phyloP scores from a whole-genome alignment of 1,284 basidiomycete genomes.

The Hypsizygus ulmarius region DNA sequence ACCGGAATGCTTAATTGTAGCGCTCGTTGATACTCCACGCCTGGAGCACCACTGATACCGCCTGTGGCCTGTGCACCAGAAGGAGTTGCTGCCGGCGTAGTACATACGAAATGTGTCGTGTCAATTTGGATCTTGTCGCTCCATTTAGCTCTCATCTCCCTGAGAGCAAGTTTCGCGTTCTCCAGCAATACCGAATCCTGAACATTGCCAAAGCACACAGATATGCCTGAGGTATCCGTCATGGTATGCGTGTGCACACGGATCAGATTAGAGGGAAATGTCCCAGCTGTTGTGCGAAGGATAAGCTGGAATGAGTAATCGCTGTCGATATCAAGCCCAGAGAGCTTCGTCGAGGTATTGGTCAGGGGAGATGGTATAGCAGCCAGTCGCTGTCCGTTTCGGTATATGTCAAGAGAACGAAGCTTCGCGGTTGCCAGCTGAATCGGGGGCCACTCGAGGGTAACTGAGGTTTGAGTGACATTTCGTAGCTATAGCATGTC shows the following conservation, averaged over 20 bases:
- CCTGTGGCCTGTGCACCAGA: slow-evolving; percentile 57
- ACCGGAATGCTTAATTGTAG: slow-evolving; percentile 88
- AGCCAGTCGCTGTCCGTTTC: slow-evolving; percentile 85
- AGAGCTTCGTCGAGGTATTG: slow-evolving; percentile 88
- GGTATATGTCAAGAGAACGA: slow-evolving; percentile 86
- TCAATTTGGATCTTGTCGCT: slow-evolving; percentile 94
- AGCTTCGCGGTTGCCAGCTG: slow-evolving; percentile 82
- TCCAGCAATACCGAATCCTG: slow-evolving; percentile 74
- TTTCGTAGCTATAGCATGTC: slow-evolving; percentile 65
- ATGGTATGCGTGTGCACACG: slow-evolving; percentile 89
- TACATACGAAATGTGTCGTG: slow-evolving; percentile 95
- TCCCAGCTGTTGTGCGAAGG: slow-evolving; percentile 86
- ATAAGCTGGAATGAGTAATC: slow-evolving; percentile 93
- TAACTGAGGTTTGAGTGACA: slow-evolving; percentile 92
- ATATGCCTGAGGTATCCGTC: slow-evolving; percentile 89
- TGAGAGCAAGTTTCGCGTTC: slow-evolving; percentile 73
- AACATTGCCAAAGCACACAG: slow-evolving; percentile 88
- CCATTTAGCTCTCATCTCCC: slow-evolving; percentile 84
- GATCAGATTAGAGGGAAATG: slow-evolving; percentile 79
- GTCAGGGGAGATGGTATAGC: slow-evolving; percentile 77
- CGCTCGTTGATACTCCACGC: slow-evolving; percentile 88
- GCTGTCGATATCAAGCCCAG: slow-evolving; percentile 83
- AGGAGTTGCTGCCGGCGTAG: slow-evolving; percentile 73
- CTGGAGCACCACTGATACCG: slow-evolving; percentile 52
- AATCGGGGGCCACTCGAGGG: slow-evolving; percentile 88